Evolutionary conservation across 306 rosid genomes (phyloP).

Genomic region (Malus sieversii): DNA sequence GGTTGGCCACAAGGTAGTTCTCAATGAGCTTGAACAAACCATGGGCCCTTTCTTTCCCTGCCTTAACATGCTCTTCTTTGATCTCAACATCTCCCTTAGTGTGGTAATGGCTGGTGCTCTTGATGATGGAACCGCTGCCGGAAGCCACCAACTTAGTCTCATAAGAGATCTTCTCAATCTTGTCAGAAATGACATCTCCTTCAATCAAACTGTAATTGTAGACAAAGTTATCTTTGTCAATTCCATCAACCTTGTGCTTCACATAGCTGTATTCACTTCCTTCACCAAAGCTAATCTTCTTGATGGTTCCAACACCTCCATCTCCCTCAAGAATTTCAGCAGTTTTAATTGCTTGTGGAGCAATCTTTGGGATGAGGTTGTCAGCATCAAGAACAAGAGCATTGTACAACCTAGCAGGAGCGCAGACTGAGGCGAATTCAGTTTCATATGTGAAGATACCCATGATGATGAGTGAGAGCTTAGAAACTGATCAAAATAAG

Average conservation of each 20-base stretch:
- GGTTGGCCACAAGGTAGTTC: constrained; percentile 20
- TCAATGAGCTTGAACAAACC: constrained; percentile 26
- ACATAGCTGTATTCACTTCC: constrained; percentile 29
- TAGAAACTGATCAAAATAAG: background rate
- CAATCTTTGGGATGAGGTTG: too few species aligned
- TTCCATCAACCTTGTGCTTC: constrained; percentile 36
- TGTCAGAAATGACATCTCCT: constrained; percentile 17
- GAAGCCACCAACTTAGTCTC: constrained; percentile 28
- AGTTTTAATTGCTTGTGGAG: too few species aligned
- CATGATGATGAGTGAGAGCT: constrained; percentile 11
- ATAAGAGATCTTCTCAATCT: constrained; percentile 27
- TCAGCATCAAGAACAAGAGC: constrained; percentile 28
- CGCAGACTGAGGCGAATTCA: background rate
- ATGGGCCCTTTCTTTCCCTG: constrained; percentile 19
- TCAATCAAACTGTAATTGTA: constrained; percentile 39
- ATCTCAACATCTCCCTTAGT: constrained; percentile 27
- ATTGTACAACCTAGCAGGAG: constrained; percentile 40
- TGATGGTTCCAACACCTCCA: constrained; percentile 4
- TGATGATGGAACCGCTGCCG: constrained; percentile 28
- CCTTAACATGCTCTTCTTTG: constrained; percentile 29
- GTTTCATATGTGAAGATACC: constrained; percentile 12
- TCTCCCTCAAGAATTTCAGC: too few species aligned
- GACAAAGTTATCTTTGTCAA: constrained; percentile 26
- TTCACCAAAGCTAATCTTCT: constrained; percentile 31
- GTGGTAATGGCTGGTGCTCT: constrained; percentile 22